Percentiles rank a stretch among this genome's conserved stretches.
These are phyloP conservation scores for Phytopythium delawarense DNA, from an alignment of 352 stramenopile genomes.

Conservation along the genomic window DNA sequence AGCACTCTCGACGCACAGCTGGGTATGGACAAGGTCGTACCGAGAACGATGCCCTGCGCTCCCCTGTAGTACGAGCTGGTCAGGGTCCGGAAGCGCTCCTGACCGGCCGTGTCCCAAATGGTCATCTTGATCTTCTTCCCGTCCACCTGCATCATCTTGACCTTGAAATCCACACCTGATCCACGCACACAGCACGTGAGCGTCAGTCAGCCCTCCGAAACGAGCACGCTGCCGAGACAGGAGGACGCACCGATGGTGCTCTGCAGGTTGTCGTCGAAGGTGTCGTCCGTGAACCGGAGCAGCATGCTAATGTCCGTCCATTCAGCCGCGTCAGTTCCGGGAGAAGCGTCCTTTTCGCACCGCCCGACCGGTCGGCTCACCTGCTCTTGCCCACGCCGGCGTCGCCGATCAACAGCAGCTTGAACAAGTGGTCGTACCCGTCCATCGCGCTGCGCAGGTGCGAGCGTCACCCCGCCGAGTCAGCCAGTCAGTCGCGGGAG, in stretches of 20 bases:
- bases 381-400: constrained; percentile 97
- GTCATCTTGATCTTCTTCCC: constrained; percentile 97
- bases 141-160: constrained; percentile 96
- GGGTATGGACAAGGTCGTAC: constrained; percentile 23
- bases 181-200: background rate
- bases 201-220: background rate
- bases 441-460: constrained; percentile 38
- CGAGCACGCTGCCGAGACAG: background rate
- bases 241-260: constrained; percentile 91
- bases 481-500: background rate
- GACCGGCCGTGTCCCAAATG: constrained; percentile 98
- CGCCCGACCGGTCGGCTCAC: constrained; percentile 24
- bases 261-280: constrained; percentile 97
- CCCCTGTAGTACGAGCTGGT: constrained; percentile 98
- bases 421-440: constrained; percentile 98
- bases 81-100: constrained; percentile 97
- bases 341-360: background rate
- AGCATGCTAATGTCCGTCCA: constrained; percentile 83
- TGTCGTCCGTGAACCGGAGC: constrained; percentile 97
- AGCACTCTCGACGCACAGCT: background rate
- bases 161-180: constrained; percentile 94
- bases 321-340: background rate
- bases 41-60: constrained; percentile 96
- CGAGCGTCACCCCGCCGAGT: background rate
- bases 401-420: constrained; percentile 98